Percentiles rank a stretch among this genome's conserved stretches.
phyloP scores from a whole-genome alignment of 2,329 filamentous ascomycete species.

The Phymatotrichopsis omnivora region DNA sequence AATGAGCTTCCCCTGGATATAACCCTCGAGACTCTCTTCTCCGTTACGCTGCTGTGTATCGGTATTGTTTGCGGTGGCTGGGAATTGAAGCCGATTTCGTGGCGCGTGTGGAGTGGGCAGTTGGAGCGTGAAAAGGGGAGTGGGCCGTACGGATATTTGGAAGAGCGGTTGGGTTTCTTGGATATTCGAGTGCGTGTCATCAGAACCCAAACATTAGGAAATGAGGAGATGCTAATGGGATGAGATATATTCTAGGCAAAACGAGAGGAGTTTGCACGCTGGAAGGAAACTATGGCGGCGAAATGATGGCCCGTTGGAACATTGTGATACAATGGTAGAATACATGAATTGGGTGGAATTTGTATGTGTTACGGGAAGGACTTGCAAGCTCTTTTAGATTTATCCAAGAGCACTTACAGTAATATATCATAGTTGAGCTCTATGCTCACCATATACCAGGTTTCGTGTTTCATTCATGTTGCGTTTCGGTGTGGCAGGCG shows the following conservation, averaged over 20 bases:
- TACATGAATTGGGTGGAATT: too few species aligned
- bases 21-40: conserved; percentile 70
- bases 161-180: conserved; percentile 73
- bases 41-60: conserved; percentile 67
- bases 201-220: background rate
- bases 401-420: too few species aligned
- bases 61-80: conserved; percentile 62
- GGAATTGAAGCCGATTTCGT: conserved; percentile 74
- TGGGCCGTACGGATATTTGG: conserved; percentile 70
- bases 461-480: too few species aligned
- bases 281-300: conserved; percentile 44
- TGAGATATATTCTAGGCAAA: conserved; percentile 40
- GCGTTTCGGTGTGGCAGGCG: too few species aligned
- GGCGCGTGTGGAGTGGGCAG: conserved; percentile 71
- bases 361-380: too few species aligned
- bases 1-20: conserved; percentile 69
- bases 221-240: conserved; percentile 13
- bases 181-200: conserved; percentile 60
- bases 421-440: too few species aligned
- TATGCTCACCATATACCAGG: too few species aligned
- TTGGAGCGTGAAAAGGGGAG: conserved; percentile 66
- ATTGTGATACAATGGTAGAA: too few species aligned
- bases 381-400: too few species aligned
- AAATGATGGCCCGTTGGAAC: background rate
- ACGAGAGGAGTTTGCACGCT: conserved; percentile 66